These are phyloP conservation scores for Laetiporus sulphureus DNA, from an alignment of 1,284 basidiomycete species.

Conservation along the genomic window DNA sequence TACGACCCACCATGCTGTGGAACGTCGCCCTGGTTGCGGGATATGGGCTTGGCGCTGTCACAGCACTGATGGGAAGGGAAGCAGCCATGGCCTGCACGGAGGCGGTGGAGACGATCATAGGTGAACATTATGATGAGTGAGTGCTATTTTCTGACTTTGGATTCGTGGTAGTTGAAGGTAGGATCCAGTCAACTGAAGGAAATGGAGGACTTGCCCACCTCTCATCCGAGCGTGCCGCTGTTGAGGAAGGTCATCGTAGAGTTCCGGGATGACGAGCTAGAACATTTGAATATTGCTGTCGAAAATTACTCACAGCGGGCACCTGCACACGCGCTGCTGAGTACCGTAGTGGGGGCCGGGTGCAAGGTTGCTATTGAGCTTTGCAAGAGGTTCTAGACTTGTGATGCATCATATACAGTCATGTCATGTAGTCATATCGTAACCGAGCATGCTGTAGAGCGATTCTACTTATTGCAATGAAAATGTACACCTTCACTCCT, in stretches of 20 bases:
- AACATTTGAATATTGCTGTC: conserved; percentile 90
- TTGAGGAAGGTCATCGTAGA: conserved; percentile 75
- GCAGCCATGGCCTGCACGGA: conserved; percentile 99
- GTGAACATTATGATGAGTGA: conserved; percentile 97
- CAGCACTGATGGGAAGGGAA: conserved; percentile 86
- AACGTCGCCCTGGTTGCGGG: conserved; percentile 85
- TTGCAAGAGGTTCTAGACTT: conserved; percentile 43
- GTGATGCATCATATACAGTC: conserved; percentile 6
- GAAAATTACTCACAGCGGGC: conserved; percentile 87
- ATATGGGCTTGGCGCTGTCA: conserved; percentile 78
- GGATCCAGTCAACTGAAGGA: conserved; percentile 67
- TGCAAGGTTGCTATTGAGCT: conserved; percentile 89
- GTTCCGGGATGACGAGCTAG: conserved; percentile 92
- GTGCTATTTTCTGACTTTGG: too few species aligned
- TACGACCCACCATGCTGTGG: conserved; percentile 80
- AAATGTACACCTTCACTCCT: conserved; percentile 12
- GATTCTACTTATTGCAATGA: too few species aligned
- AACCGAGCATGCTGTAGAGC: too few species aligned
- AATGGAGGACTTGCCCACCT: conserved; percentile 50
- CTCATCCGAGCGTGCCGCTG: conserved; percentile 77
- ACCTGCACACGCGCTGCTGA: conserved; percentile 87
- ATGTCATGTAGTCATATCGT: too few species aligned
- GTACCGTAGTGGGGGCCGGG: conserved; percentile 78
- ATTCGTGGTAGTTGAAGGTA: conserved; percentile 3
- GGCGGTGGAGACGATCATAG: conserved; percentile 95